These are phyloP conservation scores for Lactifluus hygrophoroides DNA, from an alignment of 768 basidiomycete genomes.

Conservation along the genomic window DNA sequence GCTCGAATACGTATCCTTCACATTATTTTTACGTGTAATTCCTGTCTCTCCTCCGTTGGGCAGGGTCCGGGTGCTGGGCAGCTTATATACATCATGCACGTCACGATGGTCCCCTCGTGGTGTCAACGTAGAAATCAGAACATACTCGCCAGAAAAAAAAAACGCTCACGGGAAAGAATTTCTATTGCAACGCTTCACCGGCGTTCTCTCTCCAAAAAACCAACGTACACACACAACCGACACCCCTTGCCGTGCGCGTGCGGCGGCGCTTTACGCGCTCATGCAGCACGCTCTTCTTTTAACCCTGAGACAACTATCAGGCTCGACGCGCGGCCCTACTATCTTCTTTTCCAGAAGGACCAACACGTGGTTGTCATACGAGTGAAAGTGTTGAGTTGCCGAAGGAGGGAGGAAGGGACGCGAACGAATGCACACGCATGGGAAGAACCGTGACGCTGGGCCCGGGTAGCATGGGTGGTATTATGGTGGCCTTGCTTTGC, in stretches of 20 bases:
- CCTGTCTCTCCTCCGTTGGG: neutral
- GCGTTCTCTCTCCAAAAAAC: too few species aligned
- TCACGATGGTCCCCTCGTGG: constrained; percentile 7
- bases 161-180: neutral
- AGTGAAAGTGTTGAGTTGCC: too few species aligned
- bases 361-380: neutral
- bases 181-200: neutral
- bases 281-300: too few species aligned
- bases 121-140: constrained; percentile 12
- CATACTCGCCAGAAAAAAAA: neutral
- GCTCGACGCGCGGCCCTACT: too few species aligned
- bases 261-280: neutral
- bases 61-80: neutral
- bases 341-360: neutral
- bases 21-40: constrained; percentile 16
- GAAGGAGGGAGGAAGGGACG: too few species aligned
- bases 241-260: neutral
- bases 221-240: too few species aligned
- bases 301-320: too few species aligned
- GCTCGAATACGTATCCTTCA: constrained; percentile 10
- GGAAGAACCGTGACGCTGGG: too few species aligned
- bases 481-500: too few species aligned
- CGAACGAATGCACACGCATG: too few species aligned
- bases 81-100: neutral
- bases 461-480: too few species aligned